A percentile compares a stretch with the other conserved stretches of the same genome.
Evolutionary conservation across 352 stramenopile species (phyloP).

Genomic region (Phytophthora sp.): DNA sequence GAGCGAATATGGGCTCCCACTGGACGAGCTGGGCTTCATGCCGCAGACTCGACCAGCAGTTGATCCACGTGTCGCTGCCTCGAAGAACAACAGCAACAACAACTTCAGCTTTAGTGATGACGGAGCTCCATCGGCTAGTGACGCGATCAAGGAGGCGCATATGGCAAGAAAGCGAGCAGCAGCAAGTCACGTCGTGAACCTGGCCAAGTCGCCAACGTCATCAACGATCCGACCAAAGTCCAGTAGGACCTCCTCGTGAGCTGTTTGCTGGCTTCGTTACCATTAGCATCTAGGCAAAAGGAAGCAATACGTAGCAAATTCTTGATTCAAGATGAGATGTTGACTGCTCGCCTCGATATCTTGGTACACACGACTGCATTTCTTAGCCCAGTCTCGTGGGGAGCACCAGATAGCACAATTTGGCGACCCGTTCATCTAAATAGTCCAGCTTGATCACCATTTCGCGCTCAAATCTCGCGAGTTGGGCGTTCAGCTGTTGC

Average conservation of each 20-base stretch:
- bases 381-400: constrained; percentile 36
- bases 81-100: constrained; percentile 40
- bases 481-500: constrained; percentile 52
- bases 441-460: constrained; percentile 64
- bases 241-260: constrained; percentile 10
- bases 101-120: constrained; percentile 10
- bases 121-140: neutral
- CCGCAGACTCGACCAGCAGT: constrained; percentile 25
- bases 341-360: neutral
- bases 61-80: constrained; percentile 27
- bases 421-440: constrained; percentile 69
- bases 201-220: constrained; percentile 12
- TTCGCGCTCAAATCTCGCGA: constrained; percentile 58
- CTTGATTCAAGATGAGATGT: constrained; percentile 21
- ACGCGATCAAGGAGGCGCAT: constrained; percentile 20
- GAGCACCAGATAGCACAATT: constrained; percentile 55
- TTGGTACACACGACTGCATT: neutral
- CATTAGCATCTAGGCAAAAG: neutral
- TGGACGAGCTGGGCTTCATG: constrained; percentile 89
- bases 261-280: neutral
- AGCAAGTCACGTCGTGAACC: constrained; percentile 14
- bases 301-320: constrained; percentile 11
- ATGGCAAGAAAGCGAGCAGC: constrained; percentile 25
- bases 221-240: constrained; percentile 19
- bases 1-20: constrained; percentile 89